phyloP scores from a whole-genome alignment of 306 rosid species.

The Vicia faba region DNA sequence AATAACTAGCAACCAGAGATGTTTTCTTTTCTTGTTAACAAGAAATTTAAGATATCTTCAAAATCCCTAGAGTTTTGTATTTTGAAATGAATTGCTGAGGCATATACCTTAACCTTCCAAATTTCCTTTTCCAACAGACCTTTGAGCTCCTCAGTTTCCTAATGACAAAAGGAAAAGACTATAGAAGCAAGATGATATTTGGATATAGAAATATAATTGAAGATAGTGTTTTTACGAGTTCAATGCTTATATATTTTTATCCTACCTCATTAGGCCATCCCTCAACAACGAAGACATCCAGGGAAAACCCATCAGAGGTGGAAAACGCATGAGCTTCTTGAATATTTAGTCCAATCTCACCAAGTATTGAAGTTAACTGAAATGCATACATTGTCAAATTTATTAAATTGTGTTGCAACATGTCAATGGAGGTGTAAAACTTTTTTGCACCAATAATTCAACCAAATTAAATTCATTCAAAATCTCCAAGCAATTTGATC shows the following conservation, averaged over 20 bases:
- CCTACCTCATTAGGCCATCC: slow-evolving; percentile 94
- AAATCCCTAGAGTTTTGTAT: slow-evolving; percentile 2
- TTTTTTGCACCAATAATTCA: not conserved
- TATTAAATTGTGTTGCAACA: slow-evolving; percentile 7
- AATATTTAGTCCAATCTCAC: slow-evolving; percentile 93
- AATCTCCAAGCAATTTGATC: slow-evolving; percentile 28
- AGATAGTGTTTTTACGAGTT: not conserved
- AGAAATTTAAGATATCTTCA: slow-evolving; percentile 27
- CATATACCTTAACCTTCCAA: slow-evolving; percentile 64
- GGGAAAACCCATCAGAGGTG: slow-evolving; percentile 90
- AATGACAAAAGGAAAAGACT: slow-evolving; percentile 40
- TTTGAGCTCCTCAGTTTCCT: slow-evolving; percentile 97
- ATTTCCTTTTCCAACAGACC: slow-evolving; percentile 72
- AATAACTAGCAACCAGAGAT: slow-evolving; percentile 5
- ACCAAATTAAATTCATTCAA: slow-evolving; percentile 25
- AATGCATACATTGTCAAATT: slow-evolving; percentile 38
- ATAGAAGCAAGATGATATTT: slow-evolving; percentile 22
- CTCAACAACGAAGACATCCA: slow-evolving; percentile 95
- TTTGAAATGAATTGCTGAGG: slow-evolving; percentile 28
- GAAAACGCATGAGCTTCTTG: slow-evolving; percentile 99
- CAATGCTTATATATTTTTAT: slow-evolving; percentile 33
- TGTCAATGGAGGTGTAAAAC: slow-evolving; percentile 1
- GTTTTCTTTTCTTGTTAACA: slow-evolving; percentile 8
- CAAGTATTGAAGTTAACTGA: slow-evolving; percentile 88
- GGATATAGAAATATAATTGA: slow-evolving; percentile 14